phyloP scores from a whole-genome alignment of 495 filamentous ascomycete species.

The Penicillium bialowiezense region DNA sequence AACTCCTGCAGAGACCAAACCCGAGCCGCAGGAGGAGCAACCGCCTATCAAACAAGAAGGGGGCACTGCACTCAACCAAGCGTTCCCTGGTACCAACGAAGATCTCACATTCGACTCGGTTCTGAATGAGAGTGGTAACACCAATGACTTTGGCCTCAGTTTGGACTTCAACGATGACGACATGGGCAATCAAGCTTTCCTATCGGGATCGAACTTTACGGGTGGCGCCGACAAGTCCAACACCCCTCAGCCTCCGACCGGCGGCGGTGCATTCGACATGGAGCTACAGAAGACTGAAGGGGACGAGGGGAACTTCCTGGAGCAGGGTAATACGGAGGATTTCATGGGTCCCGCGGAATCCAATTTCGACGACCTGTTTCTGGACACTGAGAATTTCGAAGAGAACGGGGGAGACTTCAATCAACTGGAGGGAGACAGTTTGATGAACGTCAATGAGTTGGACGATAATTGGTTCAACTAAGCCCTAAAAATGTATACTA shows the following conservation, averaged over 20 bases:
- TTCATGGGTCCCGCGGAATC: slow-evolving; percentile 46
- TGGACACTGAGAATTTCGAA: slow-evolving; percentile 41
- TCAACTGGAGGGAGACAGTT: slow-evolving; percentile 37
- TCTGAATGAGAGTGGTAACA: slow-evolving; percentile 30
- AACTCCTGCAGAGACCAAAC: slow-evolving; percentile 10
- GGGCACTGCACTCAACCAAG: slow-evolving; percentile 16
- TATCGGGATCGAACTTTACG: slow-evolving; percentile 36
- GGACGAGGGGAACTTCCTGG: slow-evolving; percentile 11
- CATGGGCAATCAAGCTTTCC: slow-evolving; percentile 43
- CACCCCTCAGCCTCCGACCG: slow-evolving; percentile 30
- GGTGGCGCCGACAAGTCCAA: slow-evolving; percentile 18
- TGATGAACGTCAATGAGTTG: slow-evolving; percentile 45
- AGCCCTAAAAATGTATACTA: neutral
- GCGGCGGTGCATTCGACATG: slow-evolving; percentile 43
- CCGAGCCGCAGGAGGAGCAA: slow-evolving; percentile 15
- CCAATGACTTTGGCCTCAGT: slow-evolving; percentile 45
- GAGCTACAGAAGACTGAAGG: slow-evolving; percentile 34
- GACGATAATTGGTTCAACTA: slow-evolving; percentile 46
- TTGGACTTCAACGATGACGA: slow-evolving; percentile 47
- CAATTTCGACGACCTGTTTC: slow-evolving; percentile 50
- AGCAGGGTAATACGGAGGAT: slow-evolving; percentile 30
- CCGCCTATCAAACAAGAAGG: slow-evolving; percentile 25
- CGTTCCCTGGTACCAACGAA: slow-evolving; percentile 17
- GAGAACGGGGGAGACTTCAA: slow-evolving; percentile 35
- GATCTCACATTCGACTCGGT: slow-evolving; percentile 42